These are phyloP conservation scores for Jackrogersella minutella DNA, from an alignment of 495 filamentous ascomycete species.

Conservation along the genomic window DNA sequence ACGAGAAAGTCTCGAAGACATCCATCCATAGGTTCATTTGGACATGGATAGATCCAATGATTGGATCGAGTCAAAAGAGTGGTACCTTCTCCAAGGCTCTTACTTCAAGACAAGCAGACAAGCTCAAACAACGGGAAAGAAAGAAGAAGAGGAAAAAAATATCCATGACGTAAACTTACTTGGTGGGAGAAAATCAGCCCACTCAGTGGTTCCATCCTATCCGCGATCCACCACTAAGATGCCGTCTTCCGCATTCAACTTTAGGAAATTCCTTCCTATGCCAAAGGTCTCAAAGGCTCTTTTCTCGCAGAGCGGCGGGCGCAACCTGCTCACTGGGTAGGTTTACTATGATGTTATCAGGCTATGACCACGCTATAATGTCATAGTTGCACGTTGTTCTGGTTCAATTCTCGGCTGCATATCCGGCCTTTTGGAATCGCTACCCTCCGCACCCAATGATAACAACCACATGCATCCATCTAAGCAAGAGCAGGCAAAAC, in stretches of 20 bases:
- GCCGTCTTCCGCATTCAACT: constrained; percentile 20
- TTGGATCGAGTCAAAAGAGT: too few relatives aligned
- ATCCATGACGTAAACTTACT: constrained; percentile 26
- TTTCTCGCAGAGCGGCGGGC: constrained; percentile 9
- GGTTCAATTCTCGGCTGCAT: constrained; percentile 14
- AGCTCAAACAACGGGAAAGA: too few relatives aligned
- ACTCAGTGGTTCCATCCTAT: constrained; percentile 23
- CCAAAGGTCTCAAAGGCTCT: not conserved
- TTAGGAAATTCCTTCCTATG: not conserved
- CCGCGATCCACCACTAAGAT: constrained; percentile 12
- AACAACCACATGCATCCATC: constrained; percentile 24
- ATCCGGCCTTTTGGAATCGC: constrained; percentile 16
- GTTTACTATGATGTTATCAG: constrained; percentile 27
- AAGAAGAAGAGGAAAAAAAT: constrained; percentile 1
- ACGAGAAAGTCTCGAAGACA: not conserved
- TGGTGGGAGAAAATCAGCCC: constrained; percentile 25
- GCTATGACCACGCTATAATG: constrained; percentile 44
- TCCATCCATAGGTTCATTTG: not conserved
- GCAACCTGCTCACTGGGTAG: too few relatives aligned
- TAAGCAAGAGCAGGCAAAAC: constrained; percentile 6
- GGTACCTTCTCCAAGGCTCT: too few relatives aligned
- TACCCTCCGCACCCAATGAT: constrained; percentile 35
- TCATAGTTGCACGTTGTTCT: constrained; percentile 39
- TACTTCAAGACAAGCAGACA: too few relatives aligned
- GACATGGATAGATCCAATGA: too few relatives aligned